Percentiles rank a stretch among this genome's conserved stretches.
phyloP scores from a whole-genome alignment of 1,284 basidiomycete genomes.

The Leccinum fallax region DNA sequence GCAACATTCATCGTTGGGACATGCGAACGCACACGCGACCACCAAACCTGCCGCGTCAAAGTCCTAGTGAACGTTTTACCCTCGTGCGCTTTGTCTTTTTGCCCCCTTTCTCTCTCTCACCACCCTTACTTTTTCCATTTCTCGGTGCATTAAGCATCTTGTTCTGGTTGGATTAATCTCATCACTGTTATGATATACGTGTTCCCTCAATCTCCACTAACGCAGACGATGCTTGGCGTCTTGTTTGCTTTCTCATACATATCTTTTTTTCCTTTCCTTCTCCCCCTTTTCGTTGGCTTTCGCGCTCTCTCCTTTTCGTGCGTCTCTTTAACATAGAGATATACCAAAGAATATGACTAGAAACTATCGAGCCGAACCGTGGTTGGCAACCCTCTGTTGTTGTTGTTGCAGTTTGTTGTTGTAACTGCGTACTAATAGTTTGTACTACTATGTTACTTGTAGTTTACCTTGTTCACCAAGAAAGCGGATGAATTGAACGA shows the following conservation, averaged over 20 bases:
- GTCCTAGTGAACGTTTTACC: constrained; percentile 2
- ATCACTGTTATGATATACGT: constrained; percentile 10
- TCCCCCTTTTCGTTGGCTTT: neutral
- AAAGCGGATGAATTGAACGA: neutral
- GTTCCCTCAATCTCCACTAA: constrained; percentile 5
- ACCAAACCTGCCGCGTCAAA: constrained; percentile 9
- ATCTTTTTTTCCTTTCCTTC: neutral
- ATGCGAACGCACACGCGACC: neutral
- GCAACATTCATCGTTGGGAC: constrained; percentile 7
- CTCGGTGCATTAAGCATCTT: constrained; percentile 5
- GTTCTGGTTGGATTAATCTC: constrained; percentile 9
- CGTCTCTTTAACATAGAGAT: constrained; percentile 21
- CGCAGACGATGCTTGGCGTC: constrained; percentile 12
- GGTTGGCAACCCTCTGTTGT: neutral
- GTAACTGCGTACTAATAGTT: neutral
- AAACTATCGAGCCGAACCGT: constrained; percentile 12
- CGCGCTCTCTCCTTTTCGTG: neutral
- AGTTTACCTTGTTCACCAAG: neutral
- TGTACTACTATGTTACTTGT: neutral
- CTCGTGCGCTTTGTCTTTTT: neutral
- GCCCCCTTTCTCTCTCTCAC: neutral
- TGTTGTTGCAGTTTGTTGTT: constrained; percentile 7
- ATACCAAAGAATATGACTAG: constrained; percentile 33
- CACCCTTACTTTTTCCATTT: neutral
- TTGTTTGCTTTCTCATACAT: neutral